These are phyloP conservation scores for Aureobasidium sp. DNA, from an alignment of 2,329 filamentous ascomycete species.

Conservation along the genomic window DNA sequence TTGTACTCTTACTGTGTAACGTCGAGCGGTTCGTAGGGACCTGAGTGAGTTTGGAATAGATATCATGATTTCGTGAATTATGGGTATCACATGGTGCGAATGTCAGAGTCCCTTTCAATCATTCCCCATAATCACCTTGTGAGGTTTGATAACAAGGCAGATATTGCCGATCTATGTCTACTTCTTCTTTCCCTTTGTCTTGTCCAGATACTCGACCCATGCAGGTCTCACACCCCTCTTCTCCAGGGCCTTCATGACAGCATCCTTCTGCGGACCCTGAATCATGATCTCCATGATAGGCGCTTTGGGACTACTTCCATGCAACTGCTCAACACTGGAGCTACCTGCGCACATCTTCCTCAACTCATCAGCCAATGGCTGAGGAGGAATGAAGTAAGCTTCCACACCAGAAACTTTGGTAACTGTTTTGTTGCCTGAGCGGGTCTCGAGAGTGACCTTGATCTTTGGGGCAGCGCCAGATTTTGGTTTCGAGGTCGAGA, in stretches of 20 bases:
- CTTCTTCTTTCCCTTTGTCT: slow-evolving; percentile 57
- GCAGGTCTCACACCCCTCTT: slow-evolving; percentile 49
- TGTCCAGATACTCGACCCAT: slow-evolving; percentile 58
- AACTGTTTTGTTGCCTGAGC: slow-evolving; percentile 58
- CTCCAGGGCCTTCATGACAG: slow-evolving; percentile 52
- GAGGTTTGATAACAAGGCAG: too few relatives aligned
- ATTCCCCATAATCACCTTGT: too few relatives aligned
- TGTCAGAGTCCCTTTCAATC: too few relatives aligned
- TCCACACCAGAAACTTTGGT: slow-evolving; percentile 56
- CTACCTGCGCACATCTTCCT: slow-evolving; percentile 61
- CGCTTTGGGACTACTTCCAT: slow-evolving; percentile 51
- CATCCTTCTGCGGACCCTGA: slow-evolving; percentile 57
- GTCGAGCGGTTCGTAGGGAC: too few relatives aligned
- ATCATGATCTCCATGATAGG: slow-evolving; percentile 60
- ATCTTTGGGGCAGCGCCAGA: slow-evolving; percentile 53
- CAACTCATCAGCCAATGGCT: slow-evolving; percentile 54
- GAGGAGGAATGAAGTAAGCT: slow-evolving; percentile 51
- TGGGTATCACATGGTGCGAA: too few relatives aligned
- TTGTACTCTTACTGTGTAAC: too few relatives aligned
- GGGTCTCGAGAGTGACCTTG: slow-evolving; percentile 52
- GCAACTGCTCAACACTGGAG: slow-evolving; percentile 54
- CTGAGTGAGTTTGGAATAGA: too few relatives aligned
- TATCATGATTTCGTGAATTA: too few relatives aligned
- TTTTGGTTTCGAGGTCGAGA: slow-evolving; percentile 45
- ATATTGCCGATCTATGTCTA: not conserved